phyloP scores from a whole-genome alignment of 2,329 filamentous ascomycete genomes.

The Blastomyces parvus region DNA sequence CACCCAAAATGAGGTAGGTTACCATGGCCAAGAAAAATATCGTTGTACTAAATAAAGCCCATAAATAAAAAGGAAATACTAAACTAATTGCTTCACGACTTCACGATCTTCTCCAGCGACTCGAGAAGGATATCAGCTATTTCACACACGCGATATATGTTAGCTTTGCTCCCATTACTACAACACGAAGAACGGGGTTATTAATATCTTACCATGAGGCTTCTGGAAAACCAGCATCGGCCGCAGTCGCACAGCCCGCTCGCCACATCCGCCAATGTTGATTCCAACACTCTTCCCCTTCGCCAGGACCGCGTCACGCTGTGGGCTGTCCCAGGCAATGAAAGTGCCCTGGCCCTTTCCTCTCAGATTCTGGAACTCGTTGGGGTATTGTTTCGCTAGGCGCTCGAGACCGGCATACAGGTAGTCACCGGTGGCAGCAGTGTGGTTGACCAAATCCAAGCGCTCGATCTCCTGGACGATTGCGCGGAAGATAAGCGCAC shows the following conservation, averaged over 20 bases:
- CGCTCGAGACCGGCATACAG: slow-evolving; percentile 60
- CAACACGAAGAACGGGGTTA: slow-evolving; percentile 6
- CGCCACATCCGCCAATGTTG: slow-evolving; percentile 79
- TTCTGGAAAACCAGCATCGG: slow-evolving; percentile 92
- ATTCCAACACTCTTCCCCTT: slow-evolving; percentile 71
- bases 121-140: slow-evolving; percentile 67
- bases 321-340: slow-evolving; percentile 79
- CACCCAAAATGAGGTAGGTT: not conserved
- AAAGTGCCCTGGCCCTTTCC: slow-evolving; percentile 86
- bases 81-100: slow-evolving; percentile 25
- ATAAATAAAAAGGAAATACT: not conserved
- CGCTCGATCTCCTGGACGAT: slow-evolving; percentile 74
- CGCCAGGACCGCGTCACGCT: slow-evolving; percentile 67
- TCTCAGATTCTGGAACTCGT: slow-evolving; percentile 70
- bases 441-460: slow-evolving; percentile 68
- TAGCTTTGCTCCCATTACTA: not conserved
- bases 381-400: slow-evolving; percentile 61
- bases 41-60: too few species aligned
- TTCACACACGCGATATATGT: not conserved
- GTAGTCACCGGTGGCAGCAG: slow-evolving; percentile 68
- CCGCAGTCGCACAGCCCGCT: slow-evolving; percentile 63
- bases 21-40: not conserved
- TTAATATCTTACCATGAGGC: slow-evolving; percentile 54
- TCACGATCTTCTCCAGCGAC: slow-evolving; percentile 64
- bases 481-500: slow-evolving; percentile 73